Evolutionary conservation across 2,329 filamentous ascomycete species (phyloP), one percentile per base, ranked within the genome.

Genomic region (Trichoderma harzianum): DNA sequence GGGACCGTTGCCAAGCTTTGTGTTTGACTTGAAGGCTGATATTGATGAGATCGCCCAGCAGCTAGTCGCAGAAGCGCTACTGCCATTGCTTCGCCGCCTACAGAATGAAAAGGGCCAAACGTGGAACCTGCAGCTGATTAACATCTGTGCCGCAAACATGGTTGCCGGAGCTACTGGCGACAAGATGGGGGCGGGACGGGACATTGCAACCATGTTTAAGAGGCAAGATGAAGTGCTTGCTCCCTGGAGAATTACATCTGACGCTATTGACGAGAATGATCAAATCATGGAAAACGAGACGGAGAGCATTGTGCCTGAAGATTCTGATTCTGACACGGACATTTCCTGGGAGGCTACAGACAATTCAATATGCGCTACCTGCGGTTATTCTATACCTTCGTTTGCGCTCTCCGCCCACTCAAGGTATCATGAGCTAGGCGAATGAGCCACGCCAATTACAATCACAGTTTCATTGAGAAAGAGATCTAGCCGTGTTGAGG

Each of bases 101-200:
- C 91, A 95, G 74, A 86, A 90, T 0, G 90, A 92, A 73, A 88
- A 86, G 73, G 83, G 85, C 8, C 87, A 86, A 72, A 84, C 85
- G 10, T 97, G 93, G 92, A 93, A 95, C 75, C 81, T 98, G 21
- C 93, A 92, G 74, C 83, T 98, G 66, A 85, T 98, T 72, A 98
- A 98, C 75, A 84, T 98, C 26, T 95, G 93, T 60, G 94, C 93
- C 8, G 92, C 93, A 16, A 97, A 97, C 78, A 95, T 98, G 91
- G 86, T 86, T 1, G 84, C 87, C 53, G 84, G 83, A 18, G 89
- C 87, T 5, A 83, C 83, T 16, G 84, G 87, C 47, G 80, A 81
- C 51, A 82, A 85, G 72, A 82, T 83, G 11, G 87, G 86, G 34
- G 84, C 83, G n/a, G 93, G 93, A 1, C 86, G 92, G 74, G 91